Evolutionary conservation across 768 basidiomycete species (phyloP), one percentile per base, ranked within the genome.

Genomic region (Suillus tomentosus): DNA sequence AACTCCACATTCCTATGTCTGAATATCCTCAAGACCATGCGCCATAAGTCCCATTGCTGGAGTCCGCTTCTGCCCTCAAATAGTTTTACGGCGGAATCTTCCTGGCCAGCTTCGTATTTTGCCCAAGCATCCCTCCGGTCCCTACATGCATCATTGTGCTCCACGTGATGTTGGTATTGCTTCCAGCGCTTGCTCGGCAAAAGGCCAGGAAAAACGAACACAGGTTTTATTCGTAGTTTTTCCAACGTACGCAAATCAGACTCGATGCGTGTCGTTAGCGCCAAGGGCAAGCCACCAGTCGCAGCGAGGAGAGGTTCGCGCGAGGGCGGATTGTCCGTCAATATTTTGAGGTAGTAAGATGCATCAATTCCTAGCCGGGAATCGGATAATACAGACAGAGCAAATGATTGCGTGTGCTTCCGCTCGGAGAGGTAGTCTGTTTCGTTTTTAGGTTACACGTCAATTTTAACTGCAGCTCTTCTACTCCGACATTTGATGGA

Each of bases 351-450:
- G 78, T 99, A 99, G 77, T 90, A 89, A 3, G 91, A 89, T 3
- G 95, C 95, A 83, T 99, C 96, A 73, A 99, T 97, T 39, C 97
- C 97, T 34, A 99, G 89, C 53, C 97, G 91, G 60, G 95, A 93
- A 73, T 97, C 94, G 48, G 92, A 85, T 56, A 99, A 83, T 0
- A 89, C 87, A 63, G 85, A 86, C 61, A 99, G 85, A 24, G 93
- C 86, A 62, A 91, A 86, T 47, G 88, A 90, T 76, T 92, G 89
- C 67, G 92, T 77, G 74, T 96, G 92, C 79, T 94, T 94, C 76
- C 94, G 90, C 82, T 95, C 94, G 31, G 84, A 75, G 71, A 97
- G 84, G 75, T 94, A 94, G 74, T 84, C 95, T 96, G 74, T 37
- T 58, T 36, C 61, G 43, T 58, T 48, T 45, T 50, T 17, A 63